Conservation (phyloP, 1,284 basidiomycete species). For the Phylloboletellus chloephorus region DNA sequence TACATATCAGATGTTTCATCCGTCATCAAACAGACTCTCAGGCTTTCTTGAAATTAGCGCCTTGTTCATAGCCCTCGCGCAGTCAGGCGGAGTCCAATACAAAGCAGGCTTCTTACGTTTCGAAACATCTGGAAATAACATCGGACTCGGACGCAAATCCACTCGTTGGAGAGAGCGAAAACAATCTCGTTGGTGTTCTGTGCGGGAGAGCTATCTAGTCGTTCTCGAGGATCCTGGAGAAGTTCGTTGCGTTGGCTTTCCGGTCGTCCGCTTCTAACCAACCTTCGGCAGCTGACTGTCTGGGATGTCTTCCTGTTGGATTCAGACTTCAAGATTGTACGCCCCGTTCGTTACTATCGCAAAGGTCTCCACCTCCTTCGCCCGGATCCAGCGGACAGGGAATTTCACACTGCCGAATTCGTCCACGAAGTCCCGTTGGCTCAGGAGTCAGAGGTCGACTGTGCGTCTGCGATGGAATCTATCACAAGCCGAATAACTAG, state of each 20-base stretch:
- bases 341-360: slow-evolving; percentile 70
- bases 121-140: slow-evolving; percentile 44
- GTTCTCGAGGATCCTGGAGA: slow-evolving; percentile 85
- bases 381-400: slow-evolving; percentile 29
- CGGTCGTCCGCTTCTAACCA: slow-evolving; percentile 13
- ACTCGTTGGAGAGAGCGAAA: slow-evolving; percentile 65
- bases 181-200: slow-evolving; percentile 86
- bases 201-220: slow-evolving; percentile 91
- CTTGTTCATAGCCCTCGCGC: slow-evolving; percentile 79
- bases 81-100: slow-evolving; percentile 76
- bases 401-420: slow-evolving; percentile 24
- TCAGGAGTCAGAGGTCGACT: slow-evolving; percentile 24
- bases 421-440: slow-evolving; percentile 10
- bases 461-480: slow-evolving; percentile 43
- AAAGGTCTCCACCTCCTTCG: slow-evolving; percentile 67
- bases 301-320: slow-evolving; percentile 97
- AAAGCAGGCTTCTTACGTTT: slow-evolving; percentile 86
- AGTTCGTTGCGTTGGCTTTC: slow-evolving; percentile 38
- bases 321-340: slow-evolving; percentile 82
- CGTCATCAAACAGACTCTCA: slow-evolving; percentile 86
- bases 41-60: slow-evolving; percentile 96
- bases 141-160: slow-evolving; percentile 59
- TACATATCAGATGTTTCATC: slow-evolving; percentile 85
- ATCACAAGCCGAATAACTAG: slow-evolving; percentile 48
- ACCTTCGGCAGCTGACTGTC: slow-evolving; percentile 51